These are phyloP conservation scores for Trypanosoma vivax DNA, from an alignment of 208 protist species.

Conservation along the genomic window DNA sequence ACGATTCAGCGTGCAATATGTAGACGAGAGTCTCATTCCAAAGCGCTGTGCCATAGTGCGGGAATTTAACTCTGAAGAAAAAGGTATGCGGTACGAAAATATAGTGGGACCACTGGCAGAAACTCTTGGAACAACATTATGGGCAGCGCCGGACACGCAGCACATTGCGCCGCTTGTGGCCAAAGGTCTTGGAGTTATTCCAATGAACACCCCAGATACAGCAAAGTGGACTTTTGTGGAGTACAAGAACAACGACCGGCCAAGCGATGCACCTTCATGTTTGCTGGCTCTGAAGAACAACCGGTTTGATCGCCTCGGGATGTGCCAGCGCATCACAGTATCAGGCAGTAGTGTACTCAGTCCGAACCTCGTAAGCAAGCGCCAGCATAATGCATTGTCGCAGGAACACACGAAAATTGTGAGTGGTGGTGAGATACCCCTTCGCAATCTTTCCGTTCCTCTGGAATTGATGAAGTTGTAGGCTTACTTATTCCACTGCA, in stretches of 20 bases:
- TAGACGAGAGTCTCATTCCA: slow-evolving; percentile 53
- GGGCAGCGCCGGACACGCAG: slow-evolving; percentile 44
- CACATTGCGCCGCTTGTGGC: slow-evolving; percentile 45
- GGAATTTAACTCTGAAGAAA: slow-evolving; percentile 59
- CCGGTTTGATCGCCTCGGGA: slow-evolving; percentile 51
- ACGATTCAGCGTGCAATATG: slow-evolving; percentile 61
- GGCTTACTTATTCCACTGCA: too few relatives aligned
- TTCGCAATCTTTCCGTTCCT: too few relatives aligned
- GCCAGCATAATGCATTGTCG: slow-evolving; percentile 10
- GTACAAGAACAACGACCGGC: slow-evolving; percentile 35
- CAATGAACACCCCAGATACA: slow-evolving; percentile 53
- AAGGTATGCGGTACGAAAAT: slow-evolving; percentile 25
- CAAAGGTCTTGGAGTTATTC: slow-evolving; percentile 46
- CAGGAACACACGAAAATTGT: neutral
- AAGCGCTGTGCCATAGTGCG: slow-evolving; percentile 46
- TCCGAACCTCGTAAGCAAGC: slow-evolving; percentile 24
- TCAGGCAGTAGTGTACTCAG: slow-evolving; percentile 37
- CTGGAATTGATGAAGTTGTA: too few relatives aligned
- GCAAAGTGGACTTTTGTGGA: slow-evolving; percentile 81
- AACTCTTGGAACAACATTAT: slow-evolving; percentile 29
- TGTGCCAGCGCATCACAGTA: slow-evolving; percentile 64
- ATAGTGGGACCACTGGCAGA: slow-evolving; percentile 33
- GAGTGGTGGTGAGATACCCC: too few relatives aligned
- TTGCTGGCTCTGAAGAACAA: slow-evolving; percentile 60
- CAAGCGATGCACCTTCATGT: slow-evolving; percentile 23